These are phyloP conservation scores for Ganoderma resinaceum DNA, from an alignment of 1,284 basidiomycete genomes.

Conservation along the genomic window DNA sequence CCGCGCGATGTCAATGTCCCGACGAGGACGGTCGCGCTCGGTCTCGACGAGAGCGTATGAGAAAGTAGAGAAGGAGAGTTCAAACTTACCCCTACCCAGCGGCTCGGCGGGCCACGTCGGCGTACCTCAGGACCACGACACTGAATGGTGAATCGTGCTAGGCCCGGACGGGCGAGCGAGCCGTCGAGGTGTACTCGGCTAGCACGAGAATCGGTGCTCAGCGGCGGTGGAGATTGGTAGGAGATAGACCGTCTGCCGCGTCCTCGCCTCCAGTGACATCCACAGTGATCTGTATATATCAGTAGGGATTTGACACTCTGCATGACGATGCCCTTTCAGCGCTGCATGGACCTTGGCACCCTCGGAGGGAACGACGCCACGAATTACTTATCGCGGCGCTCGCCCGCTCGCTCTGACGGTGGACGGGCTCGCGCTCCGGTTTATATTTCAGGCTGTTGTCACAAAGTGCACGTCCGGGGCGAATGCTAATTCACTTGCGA, in stretches of 20 bases:
- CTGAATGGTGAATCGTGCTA: not conserved
- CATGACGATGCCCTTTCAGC: slow-evolving; percentile 1
- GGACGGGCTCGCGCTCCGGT: not conserved
- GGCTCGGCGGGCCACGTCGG: slow-evolving; percentile 13
- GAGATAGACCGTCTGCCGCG: slow-evolving; percentile 26
- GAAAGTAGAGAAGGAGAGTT: not conserved
- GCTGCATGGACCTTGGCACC: not conserved
- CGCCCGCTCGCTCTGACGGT: not conserved
- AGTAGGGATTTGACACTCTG: not conserved
- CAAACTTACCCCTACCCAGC: slow-evolving; percentile 7
- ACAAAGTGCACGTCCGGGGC: not conserved
- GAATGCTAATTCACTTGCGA: not conserved
- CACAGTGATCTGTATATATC: slow-evolving; percentile 23
- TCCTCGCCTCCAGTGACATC: slow-evolving; percentile 14
- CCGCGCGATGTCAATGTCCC: not conserved
- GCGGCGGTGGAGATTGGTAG: slow-evolving; percentile 28
- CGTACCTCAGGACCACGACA: not conserved
- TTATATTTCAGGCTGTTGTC: not conserved
- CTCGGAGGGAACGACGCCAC: not conserved
- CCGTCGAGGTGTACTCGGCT: slow-evolving; percentile 3
- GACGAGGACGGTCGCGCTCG: not conserved
- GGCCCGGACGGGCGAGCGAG: slow-evolving; percentile 7
- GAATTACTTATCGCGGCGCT: not conserved
- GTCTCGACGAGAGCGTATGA: not conserved
- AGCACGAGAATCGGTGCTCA: not conserved